These are phyloP conservation scores for Trichoderma pleuroti DNA, from an alignment of 2,329 filamentous ascomycete species.

Conservation along the genomic window DNA sequence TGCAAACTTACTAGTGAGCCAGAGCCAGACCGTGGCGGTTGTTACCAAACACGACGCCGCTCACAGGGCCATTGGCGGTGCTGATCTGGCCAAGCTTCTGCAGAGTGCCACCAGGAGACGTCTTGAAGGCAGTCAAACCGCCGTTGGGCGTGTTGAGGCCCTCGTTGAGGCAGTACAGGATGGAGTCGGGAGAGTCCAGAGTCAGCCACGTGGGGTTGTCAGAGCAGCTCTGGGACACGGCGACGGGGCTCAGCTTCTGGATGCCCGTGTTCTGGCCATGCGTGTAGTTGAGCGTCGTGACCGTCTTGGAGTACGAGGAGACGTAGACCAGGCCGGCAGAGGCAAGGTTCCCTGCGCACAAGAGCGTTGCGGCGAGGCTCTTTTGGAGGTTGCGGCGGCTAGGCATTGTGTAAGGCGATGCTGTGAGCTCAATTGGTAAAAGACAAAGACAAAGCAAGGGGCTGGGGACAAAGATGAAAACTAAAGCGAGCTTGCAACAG, in stretches of 20 bases:
- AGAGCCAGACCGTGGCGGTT: conserved; percentile 40
- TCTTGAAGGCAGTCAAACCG: conserved; percentile 42
- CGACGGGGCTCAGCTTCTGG: conserved; percentile 40
- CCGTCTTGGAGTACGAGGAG: conserved; percentile 46
- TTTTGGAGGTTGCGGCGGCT: conserved; percentile 1
- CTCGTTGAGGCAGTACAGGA: conserved; percentile 61
- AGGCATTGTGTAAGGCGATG: conserved; percentile 1
- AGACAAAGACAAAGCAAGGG: background rate
- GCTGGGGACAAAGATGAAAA: background rate
- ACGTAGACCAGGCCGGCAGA: conserved; percentile 44
- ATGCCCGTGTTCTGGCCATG: conserved; percentile 21
- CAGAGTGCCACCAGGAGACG: conserved; percentile 38
- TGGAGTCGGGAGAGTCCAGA: conserved; percentile 45
- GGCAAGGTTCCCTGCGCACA: conserved; percentile 27
- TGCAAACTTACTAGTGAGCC: conserved; percentile 43
- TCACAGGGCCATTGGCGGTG: conserved; percentile 43
- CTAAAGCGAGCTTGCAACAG: background rate
- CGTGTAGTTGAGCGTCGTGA: conserved; percentile 47
- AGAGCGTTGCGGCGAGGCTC: conserved; percentile 20
- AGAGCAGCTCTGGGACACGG: conserved; percentile 47
- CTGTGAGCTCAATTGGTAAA: background rate
- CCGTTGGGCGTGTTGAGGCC: conserved; percentile 46
- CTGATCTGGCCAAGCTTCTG: conserved; percentile 34
- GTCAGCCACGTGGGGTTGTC: conserved; percentile 59
- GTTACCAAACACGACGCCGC: conserved; percentile 41